Evolutionary conservation across 2,329 filamentous ascomycete species (phyloP).

Genomic region (Stagonosporopsis vannaccii): DNA sequence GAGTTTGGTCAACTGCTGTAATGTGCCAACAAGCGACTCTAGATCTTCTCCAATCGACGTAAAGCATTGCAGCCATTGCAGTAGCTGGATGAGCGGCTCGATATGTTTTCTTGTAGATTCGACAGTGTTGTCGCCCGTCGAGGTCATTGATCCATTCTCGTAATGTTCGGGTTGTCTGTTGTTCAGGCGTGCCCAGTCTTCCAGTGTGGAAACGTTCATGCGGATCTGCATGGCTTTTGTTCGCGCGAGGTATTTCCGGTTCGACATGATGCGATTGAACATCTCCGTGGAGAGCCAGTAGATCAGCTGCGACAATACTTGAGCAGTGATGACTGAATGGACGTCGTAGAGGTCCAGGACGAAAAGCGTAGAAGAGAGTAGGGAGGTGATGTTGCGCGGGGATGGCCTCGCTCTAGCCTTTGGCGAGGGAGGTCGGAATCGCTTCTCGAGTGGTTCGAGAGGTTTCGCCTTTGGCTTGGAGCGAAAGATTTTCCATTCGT

Average conservation of each 20-base stretch:
- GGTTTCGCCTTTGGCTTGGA: conserved; percentile 86
- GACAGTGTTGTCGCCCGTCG: conserved; percentile 84
- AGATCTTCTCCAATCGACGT: conserved; percentile 91
- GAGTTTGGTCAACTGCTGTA: conserved; percentile 86
- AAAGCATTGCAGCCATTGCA: conserved; percentile 98
- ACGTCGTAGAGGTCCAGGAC: conserved; percentile 99
- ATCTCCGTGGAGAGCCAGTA: conserved; percentile 97
- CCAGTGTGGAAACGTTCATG: conserved; percentile 95
- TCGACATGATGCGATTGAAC: conserved; percentile 98
- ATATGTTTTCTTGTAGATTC: conserved; percentile 86
- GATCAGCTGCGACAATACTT: conserved; percentile 89
- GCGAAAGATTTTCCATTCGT: conserved; percentile 98
- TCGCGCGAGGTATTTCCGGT: conserved; percentile 88
- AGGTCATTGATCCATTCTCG: conserved; percentile 86
- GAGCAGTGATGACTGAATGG: conserved; percentile 92
- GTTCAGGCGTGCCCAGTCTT: conserved; percentile 95
- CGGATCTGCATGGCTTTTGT: conserved; percentile 99
- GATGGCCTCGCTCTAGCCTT: conserved; percentile 91
- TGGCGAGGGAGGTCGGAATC: conserved; percentile 89
- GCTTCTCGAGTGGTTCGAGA: conserved; percentile 85
- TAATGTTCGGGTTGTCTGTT: conserved; percentile 95
- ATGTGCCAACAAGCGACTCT: conserved; percentile 84
- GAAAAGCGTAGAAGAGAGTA: conserved; percentile 94
- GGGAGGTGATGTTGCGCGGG: conserved; percentile 92
- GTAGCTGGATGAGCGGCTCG: conserved; percentile 86